phyloP scores from a whole-genome alignment of 75 land plant species.

The Isoetes taiwanensis region DNA sequence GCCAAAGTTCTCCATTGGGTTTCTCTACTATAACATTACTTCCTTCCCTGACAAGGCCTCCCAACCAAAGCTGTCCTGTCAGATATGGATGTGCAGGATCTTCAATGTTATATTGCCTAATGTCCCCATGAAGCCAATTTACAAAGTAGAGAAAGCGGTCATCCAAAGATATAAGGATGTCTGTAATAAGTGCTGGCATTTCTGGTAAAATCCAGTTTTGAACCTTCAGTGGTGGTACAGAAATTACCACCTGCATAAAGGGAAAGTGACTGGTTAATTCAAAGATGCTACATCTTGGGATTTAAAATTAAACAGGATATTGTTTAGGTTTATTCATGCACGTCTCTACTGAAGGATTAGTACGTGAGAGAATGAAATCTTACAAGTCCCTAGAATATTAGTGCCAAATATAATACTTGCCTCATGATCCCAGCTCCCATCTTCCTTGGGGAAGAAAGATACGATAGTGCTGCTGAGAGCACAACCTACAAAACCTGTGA shows the following conservation, averaged over 20 bases:
- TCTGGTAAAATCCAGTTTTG: slow-evolving; percentile 89
- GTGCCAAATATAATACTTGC: slow-evolving; percentile 17
- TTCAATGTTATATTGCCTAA: slow-evolving; percentile 93
- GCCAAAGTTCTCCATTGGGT: slow-evolving; percentile 57
- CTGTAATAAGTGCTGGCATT: slow-evolving; percentile 96
- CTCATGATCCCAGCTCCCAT: slow-evolving; percentile 88
- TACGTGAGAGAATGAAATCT: not conserved
- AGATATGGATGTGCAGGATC: slow-evolving; percentile 68
- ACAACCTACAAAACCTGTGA: slow-evolving; percentile 78
- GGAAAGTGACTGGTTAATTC: not conserved
- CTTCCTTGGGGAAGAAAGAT: slow-evolving; percentile 62
- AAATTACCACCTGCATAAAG: slow-evolving; percentile 47
- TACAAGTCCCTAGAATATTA: not conserved
- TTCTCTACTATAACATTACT: slow-evolving; percentile 40
- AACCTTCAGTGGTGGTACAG: slow-evolving; percentile 74
- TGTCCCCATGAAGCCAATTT: slow-evolving; percentile 97
- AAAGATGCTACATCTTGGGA: not conserved
- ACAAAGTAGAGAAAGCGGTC: slow-evolving; percentile 85
- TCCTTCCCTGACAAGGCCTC: slow-evolving; percentile 71
- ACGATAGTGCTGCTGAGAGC: slow-evolving; percentile 94
- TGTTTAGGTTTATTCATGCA: not conserved
- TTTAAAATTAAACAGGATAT: not conserved
- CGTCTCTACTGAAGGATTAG: not conserved
- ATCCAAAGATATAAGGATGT: slow-evolving; percentile 85
- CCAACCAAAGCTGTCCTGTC: slow-evolving; percentile 83